A percentile compares a stretch with the other conserved stretches of the same genome.
Conservation (phyloP, 768 basidiomycete genomes). For the Peribolospora kevripleyi region DNA sequence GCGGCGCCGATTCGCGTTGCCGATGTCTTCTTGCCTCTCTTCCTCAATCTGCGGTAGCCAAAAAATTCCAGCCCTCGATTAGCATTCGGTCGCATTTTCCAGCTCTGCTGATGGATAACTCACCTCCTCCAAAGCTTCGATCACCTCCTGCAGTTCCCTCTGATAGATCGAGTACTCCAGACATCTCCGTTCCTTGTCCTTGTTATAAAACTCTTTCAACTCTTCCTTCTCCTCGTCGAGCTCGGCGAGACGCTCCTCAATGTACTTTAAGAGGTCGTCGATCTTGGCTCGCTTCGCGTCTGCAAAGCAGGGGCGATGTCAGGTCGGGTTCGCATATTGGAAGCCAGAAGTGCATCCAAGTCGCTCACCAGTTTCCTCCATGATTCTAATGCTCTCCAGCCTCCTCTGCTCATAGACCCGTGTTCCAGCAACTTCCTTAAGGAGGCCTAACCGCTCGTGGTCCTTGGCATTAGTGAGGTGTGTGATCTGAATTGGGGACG, state of each 20-base stretch:
- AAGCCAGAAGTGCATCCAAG: neutral
- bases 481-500: conserved; percentile 40
- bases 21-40: conserved; percentile 56
- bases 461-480: conserved; percentile 93
- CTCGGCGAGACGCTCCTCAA: conserved; percentile 67
- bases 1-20: conserved; percentile 55
- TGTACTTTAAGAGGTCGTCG: conserved; percentile 63
- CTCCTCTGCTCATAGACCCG: conserved; percentile 93
- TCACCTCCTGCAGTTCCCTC: conserved; percentile 70
- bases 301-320: neutral
- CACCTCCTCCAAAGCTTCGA: conserved; percentile 59
- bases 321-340: neutral
- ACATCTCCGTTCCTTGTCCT: conserved; percentile 80
- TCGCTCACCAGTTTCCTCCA: conserved; percentile 52
- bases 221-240: conserved; percentile 97
- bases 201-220: conserved; percentile 63
- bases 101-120: conserved; percentile 11
- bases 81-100: neutral
- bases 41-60: conserved; percentile 21
- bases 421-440: conserved; percentile 95
- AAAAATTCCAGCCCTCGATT: neutral
- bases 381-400: conserved; percentile 75
- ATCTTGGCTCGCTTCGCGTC: conserved; percentile 81
- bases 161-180: conserved; percentile 87
- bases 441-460: conserved; percentile 66